Base-by-base conservation (phyloP, 192 early-diverging fungal genomes). In the Backusella westeae region DNA sequence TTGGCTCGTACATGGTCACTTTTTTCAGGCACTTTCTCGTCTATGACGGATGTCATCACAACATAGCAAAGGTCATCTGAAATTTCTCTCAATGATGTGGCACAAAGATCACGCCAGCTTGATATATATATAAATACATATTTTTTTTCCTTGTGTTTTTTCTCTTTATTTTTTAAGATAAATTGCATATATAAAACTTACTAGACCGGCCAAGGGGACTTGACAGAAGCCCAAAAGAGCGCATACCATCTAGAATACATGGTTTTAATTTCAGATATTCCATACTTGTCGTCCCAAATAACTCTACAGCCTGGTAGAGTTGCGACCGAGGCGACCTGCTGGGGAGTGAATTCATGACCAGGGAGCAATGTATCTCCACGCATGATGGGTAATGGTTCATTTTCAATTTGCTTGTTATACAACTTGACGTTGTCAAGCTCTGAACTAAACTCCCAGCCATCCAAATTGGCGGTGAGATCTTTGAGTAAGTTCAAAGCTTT, bases 1-100 rank as follows among this genome's bases (percentile, higher is more conserved):
- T 84, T 63, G 26, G 83, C 88, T 35, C 88, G 85, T 7, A 88
- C 86, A 59, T 82, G 81, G 53, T 84, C 85, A 32, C 81, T 84
- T 5, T 78, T 78, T n/a, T 81, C 83, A 17, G 87, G 87, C n/a
- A 88, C 84, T 7, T 56, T 74, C 12, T 79, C 29, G 38, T 90
- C 88, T 19, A 82, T 77, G 14, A 90, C 83, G 3, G 88, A 90
- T 2, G 85, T 80, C 36, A 82, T 82, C n/a, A 83, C 78, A 36
- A 85, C 79, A 63, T 82, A 85, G 26, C 88, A 56, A 3, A 76
- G 71, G 19, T 84, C 82, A 1, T 69, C 63, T 41, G 34, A 41
- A n/a, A 77, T 42, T 41, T 83, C 78, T 59, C 82, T 73, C 4
- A 83, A 78, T 17, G 80, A 74, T 7, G 76, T 72, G 19, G 84